Evolutionary conservation across 1,284 basidiomycete species (phyloP), one percentile per base, ranked within the genome.

Genomic region (Cystobasidium sp.): DNA sequence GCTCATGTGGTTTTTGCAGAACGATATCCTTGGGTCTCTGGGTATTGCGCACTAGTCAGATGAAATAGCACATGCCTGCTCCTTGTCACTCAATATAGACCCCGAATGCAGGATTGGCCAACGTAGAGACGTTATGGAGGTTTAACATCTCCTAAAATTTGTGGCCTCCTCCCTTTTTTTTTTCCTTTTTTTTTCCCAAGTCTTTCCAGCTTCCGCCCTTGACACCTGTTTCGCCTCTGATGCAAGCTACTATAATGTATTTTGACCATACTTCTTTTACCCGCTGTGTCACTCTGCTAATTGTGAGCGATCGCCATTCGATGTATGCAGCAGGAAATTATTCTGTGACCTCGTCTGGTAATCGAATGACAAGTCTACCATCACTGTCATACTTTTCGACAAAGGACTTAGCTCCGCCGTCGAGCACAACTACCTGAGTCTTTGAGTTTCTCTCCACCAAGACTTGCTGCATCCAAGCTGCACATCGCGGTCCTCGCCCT

Each of bases 401-500:
- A 53, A 53, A 53, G 51, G 51, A 53, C 51, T 53, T 53, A 53
- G 51, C 51, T 53, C 51, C 51, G 51, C 51, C 51, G 51, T 53
- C 51, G 51, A 53, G 51, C 51, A 53, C 51, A 53, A 53, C 51
- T 53, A 53, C 51, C 51, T 53, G 51, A 53, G 51, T 8, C 51
- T 9, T 9, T 20, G 51, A 53, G n/a, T 53, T 8, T 53, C 51
- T 47, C 51, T 9, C 51, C 8, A 53, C 9, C 22, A 53, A 53
- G 51, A 53, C 51, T 53, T 53, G 51, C 62, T 47, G 62, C 44
- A 64, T 44, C 64, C 64, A 66, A 31, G 44, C 64, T 22, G 64
- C 64, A 52, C 64, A 66, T 31, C 64, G 64, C n/a, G 64, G 64
- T 24, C 64, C 64, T 31, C 64, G 64, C 39, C 64, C 64, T 53